Conservation (phyloP, 2,329 filamentous ascomycete genomes). For the Allantophomopsis lycopodina region DNA sequence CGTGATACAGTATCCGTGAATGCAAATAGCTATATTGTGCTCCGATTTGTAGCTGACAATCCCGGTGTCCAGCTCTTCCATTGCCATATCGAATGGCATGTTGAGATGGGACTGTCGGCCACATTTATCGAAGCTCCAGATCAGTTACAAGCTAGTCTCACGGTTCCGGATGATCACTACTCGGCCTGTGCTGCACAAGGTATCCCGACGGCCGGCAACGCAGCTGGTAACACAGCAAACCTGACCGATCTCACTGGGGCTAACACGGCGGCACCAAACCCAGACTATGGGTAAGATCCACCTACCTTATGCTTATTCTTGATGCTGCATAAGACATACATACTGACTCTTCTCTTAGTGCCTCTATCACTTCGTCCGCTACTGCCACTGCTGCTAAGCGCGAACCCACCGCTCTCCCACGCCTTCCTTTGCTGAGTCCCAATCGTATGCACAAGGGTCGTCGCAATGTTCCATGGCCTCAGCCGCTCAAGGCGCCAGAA, state of each 20-base stretch:
- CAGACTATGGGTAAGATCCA: background rate
- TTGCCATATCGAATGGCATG: constrained; percentile 46
- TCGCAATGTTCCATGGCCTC: no score
- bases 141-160: constrained; percentile 29
- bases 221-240: constrained; percentile 40
- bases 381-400: no score
- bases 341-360: no score
- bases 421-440: no score
- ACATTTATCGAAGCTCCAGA: constrained; percentile 26
- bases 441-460: no score
- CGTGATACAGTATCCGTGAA: constrained; percentile 53
- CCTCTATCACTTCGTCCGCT: no score
- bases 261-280: constrained; percentile 16
- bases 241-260: constrained; percentile 36
- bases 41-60: constrained; percentile 51
- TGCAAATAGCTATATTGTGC: constrained; percentile 48
- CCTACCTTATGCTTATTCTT: no score
- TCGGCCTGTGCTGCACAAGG: constrained; percentile 20
- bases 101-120: constrained; percentile 23
- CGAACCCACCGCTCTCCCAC: no score
- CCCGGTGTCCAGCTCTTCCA: constrained; percentile 56
- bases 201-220: constrained; percentile 37
- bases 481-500: no score
- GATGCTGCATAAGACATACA: no score
- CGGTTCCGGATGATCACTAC: constrained; percentile 34